A percentile compares a stretch with the other conserved stretches of the same genome.
These are phyloP conservation scores for rapeseed (Brassica napus) DNA, from an alignment of 345 rosid genomes.

Conservation along the genomic window DNA sequence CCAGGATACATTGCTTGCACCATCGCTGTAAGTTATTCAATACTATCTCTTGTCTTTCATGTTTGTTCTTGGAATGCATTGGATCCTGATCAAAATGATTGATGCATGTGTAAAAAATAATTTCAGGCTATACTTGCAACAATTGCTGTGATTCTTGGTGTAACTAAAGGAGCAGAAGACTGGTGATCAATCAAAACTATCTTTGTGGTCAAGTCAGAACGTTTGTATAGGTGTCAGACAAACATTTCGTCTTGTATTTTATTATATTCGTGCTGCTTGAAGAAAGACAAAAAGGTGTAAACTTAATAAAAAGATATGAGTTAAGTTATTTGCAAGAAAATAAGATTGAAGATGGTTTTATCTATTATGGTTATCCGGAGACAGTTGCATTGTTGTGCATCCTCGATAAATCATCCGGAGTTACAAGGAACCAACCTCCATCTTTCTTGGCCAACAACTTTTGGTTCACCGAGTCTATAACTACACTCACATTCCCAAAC, in stretches of 20 bases:
- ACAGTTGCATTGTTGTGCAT: conserved; percentile 63
- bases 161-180: conserved; percentile 53
- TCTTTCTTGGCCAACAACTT: conserved; percentile 70
- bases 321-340: conserved; percentile 18
- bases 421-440: conserved; percentile 64
- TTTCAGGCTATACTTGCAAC: conserved; percentile 82
- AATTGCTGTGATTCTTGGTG: conserved; percentile 67
- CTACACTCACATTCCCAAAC: conserved; percentile 80
- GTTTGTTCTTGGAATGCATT: background rate
- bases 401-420: no score
- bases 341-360: background rate
- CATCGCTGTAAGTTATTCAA: conserved; percentile 58
- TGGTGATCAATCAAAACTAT: conserved; percentile 41
- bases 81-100: background rate
- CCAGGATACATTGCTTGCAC: conserved; percentile 93
- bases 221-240: conserved; percentile 32
- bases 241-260: conserved; percentile 14
- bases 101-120: background rate
- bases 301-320: conserved; percentile 1
- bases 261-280: background rate
- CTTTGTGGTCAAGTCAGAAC: conserved; percentile 14
- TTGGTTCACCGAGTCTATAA: conserved; percentile 64
- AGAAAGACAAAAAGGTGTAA: conserved; percentile 5
- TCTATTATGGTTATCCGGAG: conserved; percentile 51
- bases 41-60: background rate